A percentile compares a stretch with the other conserved stretches of the same genome.
These are phyloP conservation scores for Hypoxylon sp. DNA, from an alignment of 2,329 filamentous ascomycete genomes.

Conservation along the genomic window DNA sequence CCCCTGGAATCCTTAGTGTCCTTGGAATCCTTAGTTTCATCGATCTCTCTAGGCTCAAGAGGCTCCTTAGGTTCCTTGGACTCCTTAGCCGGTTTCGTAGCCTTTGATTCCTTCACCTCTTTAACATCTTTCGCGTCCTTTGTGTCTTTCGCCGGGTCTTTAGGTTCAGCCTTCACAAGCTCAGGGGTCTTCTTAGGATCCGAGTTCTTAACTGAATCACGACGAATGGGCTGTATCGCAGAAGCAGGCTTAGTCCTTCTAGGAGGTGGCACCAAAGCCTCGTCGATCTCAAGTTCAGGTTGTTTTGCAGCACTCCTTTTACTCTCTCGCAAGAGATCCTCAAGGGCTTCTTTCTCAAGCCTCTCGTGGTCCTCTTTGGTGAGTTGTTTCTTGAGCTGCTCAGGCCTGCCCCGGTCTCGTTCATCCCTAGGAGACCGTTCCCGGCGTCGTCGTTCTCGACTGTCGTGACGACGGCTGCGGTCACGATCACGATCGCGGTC, in stretches of 20 bases:
- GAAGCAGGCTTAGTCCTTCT: slow-evolving; percentile 67
- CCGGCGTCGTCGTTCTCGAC: slow-evolving; percentile 54
- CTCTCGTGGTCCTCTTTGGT: slow-evolving; percentile 71
- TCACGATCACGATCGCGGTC: slow-evolving; percentile 50
- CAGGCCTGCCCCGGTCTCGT: slow-evolving; percentile 57
- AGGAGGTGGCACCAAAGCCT: slow-evolving; percentile 69
- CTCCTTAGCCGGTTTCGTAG: slow-evolving; percentile 34
- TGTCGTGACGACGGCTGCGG: slow-evolving; percentile 53
- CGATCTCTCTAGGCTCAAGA: slow-evolving; percentile 52
- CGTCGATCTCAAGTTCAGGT: slow-evolving; percentile 70
- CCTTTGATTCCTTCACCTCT: slow-evolving; percentile 25
- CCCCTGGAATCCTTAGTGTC: slow-evolving; percentile 42
- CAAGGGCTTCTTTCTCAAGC: slow-evolving; percentile 71
- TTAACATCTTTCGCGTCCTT: slow-evolving; percentile 49
- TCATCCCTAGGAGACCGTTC: slow-evolving; percentile 57
- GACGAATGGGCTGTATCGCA: slow-evolving; percentile 70
- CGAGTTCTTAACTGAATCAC: slow-evolving; percentile 61
- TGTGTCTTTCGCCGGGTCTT: slow-evolving; percentile 50
- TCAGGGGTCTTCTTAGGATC: slow-evolving; percentile 59
- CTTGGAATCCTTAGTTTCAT: slow-evolving; percentile 33
- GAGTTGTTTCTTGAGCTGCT: slow-evolving; percentile 67
- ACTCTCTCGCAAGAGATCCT: slow-evolving; percentile 72
- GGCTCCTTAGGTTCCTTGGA: slow-evolving; percentile 25
- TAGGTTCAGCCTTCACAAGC: slow-evolving; percentile 55
- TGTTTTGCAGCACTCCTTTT: slow-evolving; percentile 64